Percentiles rank a stretch among this genome's conserved stretches.
Conservation (phyloP, 1,284 basidiomycete genomes). For the Trichosporon sp. region DNA sequence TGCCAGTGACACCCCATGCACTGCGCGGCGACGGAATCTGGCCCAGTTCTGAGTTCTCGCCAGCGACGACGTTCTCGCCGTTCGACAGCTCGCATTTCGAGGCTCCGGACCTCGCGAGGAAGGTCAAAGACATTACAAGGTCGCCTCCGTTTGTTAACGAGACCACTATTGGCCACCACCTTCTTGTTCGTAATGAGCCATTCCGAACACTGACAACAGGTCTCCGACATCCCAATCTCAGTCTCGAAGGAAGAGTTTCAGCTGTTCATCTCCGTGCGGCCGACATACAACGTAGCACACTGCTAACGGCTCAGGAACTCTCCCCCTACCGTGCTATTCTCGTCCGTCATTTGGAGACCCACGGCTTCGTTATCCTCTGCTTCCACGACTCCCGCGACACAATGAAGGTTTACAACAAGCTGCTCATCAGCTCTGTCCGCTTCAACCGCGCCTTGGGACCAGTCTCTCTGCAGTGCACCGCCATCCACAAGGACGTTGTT, state of each 20-base stretch:
- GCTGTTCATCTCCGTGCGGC: slow-evolving; percentile 37
- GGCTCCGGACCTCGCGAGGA: neutral
- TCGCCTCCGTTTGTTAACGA: neutral
- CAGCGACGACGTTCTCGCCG: neutral
- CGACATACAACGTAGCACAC: neutral
- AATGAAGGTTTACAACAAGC: slow-evolving; percentile 34
- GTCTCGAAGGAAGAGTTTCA: slow-evolving; percentile 32
- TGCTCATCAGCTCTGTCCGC: slow-evolving; percentile 31
- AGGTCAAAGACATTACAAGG: neutral
- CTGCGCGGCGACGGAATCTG: neutral
- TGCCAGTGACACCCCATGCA: neutral
- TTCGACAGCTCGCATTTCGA: neutral
- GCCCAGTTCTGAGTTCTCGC: neutral
- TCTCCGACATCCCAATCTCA: slow-evolving; percentile 37
- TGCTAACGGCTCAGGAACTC: slow-evolving; percentile 15
- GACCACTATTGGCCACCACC: slow-evolving; percentile 34
- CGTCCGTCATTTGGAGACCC: slow-evolving; percentile 4
- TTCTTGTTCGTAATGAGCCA: slow-evolving; percentile 35
- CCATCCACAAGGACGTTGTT: slow-evolving; percentile 3
- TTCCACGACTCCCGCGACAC: slow-evolving; percentile 51
- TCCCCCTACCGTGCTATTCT: slow-evolving; percentile 15
- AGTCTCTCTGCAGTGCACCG: neutral
- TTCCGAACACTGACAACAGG: slow-evolving; percentile 26
- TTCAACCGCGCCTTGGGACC: slow-evolving; percentile 24
- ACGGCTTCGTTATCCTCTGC: slow-evolving; percentile 32